Conservation (phyloP, 1,139 yeast genomes). For the Casaregolazyma lundiana region DNA sequence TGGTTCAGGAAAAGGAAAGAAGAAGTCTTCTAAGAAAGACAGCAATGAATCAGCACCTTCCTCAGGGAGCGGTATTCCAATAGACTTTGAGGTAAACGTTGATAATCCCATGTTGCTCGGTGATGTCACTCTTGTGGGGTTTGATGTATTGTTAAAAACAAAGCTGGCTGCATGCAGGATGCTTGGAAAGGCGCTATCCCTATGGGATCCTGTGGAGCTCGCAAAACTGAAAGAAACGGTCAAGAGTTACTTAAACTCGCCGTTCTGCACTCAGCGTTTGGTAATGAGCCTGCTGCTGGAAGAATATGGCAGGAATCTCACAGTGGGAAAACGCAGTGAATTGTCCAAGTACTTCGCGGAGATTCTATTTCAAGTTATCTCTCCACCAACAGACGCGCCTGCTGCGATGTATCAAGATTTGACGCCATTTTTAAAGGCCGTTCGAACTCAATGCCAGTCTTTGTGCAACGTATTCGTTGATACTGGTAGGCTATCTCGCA, state of each 20-base stretch:
- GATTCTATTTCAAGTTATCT: conserved; percentile 41
- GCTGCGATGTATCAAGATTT: conserved; percentile 60
- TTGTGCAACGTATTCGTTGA: conserved; percentile 73
- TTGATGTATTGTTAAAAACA: conserved; percentile 68
- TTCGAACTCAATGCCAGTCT: conserved; percentile 84
- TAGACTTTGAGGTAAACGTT: conserved; percentile 52
- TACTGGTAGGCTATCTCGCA: conserved; percentile 67
- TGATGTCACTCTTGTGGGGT: conserved; percentile 81
- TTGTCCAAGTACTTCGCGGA: conserved; percentile 27
- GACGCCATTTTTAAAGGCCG: conserved; percentile 79
- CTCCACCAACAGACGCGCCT: conserved; percentile 18
- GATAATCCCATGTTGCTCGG: conserved; percentile 92
- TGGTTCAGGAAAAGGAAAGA: conserved; percentile 28
- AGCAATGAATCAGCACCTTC: conserved; percentile 17
- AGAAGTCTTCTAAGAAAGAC: conserved; percentile 10
- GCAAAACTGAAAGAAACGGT: conserved; percentile 26
- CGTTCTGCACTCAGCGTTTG: conserved; percentile 78
- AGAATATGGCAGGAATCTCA: conserved; percentile 53
- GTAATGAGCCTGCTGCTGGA: conserved; percentile 65
- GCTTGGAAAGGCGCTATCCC: conserved; percentile 64
- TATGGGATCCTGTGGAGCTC: conserved; percentile 39
- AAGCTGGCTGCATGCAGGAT: conserved; percentile 75
- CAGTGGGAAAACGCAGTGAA: conserved; percentile 7
- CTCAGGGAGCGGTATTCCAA: conserved; percentile 15
- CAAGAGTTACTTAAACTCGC: conserved; percentile 44